A percentile compares a stretch with the other conserved stretches of the same genome.
These are phyloP conservation scores for Yamadazyma pseudoaaseri DNA, from an alignment of 1,139 yeast species.

Conservation along the genomic window DNA sequence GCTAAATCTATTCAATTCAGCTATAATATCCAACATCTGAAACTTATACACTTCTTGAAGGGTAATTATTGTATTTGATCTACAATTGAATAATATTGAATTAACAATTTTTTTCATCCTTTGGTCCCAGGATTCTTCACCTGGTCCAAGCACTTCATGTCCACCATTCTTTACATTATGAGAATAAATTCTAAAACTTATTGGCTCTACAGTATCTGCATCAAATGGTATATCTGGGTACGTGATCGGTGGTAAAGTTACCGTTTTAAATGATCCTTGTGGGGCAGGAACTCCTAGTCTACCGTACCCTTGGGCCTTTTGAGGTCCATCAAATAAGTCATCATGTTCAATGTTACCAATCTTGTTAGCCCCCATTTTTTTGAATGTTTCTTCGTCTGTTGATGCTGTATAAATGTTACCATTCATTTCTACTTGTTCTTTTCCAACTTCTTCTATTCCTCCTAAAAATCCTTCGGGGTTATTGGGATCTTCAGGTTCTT, in stretches of 20 bases:
- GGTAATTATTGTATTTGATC: slow-evolving; percentile 26
- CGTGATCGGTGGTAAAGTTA: slow-evolving; percentile 17
- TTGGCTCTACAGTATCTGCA: slow-evolving; percentile 17
- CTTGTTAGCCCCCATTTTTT: slow-evolving; percentile 9
- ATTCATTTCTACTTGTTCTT: slow-evolving; percentile 16
- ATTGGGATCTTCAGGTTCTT: slow-evolving; percentile 10
- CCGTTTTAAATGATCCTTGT: slow-evolving; percentile 12
- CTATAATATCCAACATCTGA: slow-evolving; percentile 32
- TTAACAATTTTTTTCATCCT: slow-evolving; percentile 24
- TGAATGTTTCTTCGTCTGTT: slow-evolving; percentile 14
- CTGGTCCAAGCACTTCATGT: slow-evolving; percentile 23
- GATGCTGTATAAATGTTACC: slow-evolving; percentile 17
- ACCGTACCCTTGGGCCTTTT: slow-evolving; percentile 56
- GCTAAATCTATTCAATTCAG: slow-evolving; percentile 25
- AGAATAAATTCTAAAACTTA: slow-evolving; percentile 34
- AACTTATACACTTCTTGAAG: slow-evolving; percentile 37
- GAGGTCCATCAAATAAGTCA: slow-evolving; percentile 11
- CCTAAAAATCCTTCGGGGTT: slow-evolving; percentile 23
- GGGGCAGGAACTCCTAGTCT: slow-evolving; percentile 32
- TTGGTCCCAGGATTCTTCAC: slow-evolving; percentile 31
- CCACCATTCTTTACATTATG: slow-evolving; percentile 41
- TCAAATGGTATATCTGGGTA: slow-evolving; percentile 18
- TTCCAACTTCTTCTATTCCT: slow-evolving; percentile 19
- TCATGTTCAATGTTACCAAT: slow-evolving; percentile 15
- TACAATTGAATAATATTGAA: slow-evolving; percentile 29